Percentiles rank a stretch among this genome's conserved stretches.
These are phyloP conservation scores for Eucalyptus grandis DNA, from an alignment of 345 rosid genomes.

Conservation along the genomic window DNA sequence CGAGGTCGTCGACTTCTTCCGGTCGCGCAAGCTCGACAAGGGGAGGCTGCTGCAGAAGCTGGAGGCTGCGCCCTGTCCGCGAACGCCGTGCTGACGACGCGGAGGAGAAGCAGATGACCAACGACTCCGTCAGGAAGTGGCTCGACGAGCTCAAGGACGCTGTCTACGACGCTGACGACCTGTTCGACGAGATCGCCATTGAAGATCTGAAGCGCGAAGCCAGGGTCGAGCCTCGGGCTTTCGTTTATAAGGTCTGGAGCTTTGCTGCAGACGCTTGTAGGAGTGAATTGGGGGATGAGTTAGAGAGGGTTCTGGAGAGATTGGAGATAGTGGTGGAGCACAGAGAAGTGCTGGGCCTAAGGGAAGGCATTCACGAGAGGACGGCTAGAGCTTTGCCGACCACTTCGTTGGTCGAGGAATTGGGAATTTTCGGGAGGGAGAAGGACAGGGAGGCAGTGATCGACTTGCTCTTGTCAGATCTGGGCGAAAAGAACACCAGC, in stretches of 20 bases:
- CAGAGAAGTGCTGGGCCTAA: background rate
- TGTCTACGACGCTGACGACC: conserved; percentile 1
- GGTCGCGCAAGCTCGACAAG: background rate
- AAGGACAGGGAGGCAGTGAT: background rate
- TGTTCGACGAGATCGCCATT: conserved; percentile 8
- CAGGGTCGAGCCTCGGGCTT: background rate
- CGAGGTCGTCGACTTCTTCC: background rate
- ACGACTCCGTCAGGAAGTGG: background rate
- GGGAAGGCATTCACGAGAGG: background rate
- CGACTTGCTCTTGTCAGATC: background rate
- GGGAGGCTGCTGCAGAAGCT: background rate
- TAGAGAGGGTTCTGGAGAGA: background rate
- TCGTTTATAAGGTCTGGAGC: background rate
- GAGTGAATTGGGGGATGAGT: background rate
- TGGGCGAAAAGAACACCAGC: background rate
- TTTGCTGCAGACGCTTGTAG: background rate
- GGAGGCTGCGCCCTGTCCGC: background rate
- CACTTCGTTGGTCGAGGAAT: background rate
- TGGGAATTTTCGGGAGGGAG: conserved; percentile 1
- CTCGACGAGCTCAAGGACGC: background rate
- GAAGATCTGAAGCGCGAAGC: background rate
- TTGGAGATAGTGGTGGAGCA: background rate
- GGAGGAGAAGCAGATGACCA: conserved; percentile 3
- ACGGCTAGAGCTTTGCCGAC: background rate
- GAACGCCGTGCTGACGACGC: background rate